Conservation (phyloP, 2,329 filamentous ascomycete genomes). For the Alternaria gaisen region DNA sequence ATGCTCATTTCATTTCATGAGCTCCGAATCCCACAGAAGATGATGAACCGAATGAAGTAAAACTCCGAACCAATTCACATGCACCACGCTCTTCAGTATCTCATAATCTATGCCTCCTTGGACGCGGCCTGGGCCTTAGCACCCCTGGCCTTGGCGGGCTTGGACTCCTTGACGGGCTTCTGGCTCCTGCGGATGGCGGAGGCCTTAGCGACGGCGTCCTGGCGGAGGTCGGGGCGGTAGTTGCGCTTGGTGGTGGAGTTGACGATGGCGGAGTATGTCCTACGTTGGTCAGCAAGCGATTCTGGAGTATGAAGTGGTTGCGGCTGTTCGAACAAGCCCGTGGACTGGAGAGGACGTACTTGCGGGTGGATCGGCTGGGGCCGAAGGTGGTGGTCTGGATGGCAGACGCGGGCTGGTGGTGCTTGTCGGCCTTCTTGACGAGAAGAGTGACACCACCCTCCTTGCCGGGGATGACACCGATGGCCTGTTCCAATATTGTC, state of each 20-base stretch:
- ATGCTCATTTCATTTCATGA: slow-evolving; percentile 20
- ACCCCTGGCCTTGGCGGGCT: slow-evolving; percentile 79
- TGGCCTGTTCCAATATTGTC: slow-evolving; percentile 65
- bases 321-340: not conserved
- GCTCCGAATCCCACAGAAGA: slow-evolving; percentile 23
- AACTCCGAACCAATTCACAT: slow-evolving; percentile 27
- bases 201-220: slow-evolving; percentile 81
- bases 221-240: slow-evolving; percentile 71
- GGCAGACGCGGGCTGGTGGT: slow-evolving; percentile 76
- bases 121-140: slow-evolving; percentile 77
- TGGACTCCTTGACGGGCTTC: slow-evolving; percentile 77
- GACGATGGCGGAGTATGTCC: slow-evolving; percentile 90
- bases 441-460: slow-evolving; percentile 82
- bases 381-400: slow-evolving; percentile 73
- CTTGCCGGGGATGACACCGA: slow-evolving; percentile 78
- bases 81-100: slow-evolving; percentile 16
- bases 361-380: slow-evolving; percentile 77
- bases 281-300: slow-evolving; percentile 17
- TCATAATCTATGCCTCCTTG: slow-evolving; percentile 39
- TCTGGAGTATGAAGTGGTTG: not conserved
- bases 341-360: slow-evolving; percentile 65
- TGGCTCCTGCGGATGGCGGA: slow-evolving; percentile 84
- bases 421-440: slow-evolving; percentile 81
- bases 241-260: slow-evolving; percentile 81
- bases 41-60: slow-evolving; percentile 32